phyloP scores from a whole-genome alignment of 2,329 filamentous ascomycete genomes.

The Onygenales sp. region DNA sequence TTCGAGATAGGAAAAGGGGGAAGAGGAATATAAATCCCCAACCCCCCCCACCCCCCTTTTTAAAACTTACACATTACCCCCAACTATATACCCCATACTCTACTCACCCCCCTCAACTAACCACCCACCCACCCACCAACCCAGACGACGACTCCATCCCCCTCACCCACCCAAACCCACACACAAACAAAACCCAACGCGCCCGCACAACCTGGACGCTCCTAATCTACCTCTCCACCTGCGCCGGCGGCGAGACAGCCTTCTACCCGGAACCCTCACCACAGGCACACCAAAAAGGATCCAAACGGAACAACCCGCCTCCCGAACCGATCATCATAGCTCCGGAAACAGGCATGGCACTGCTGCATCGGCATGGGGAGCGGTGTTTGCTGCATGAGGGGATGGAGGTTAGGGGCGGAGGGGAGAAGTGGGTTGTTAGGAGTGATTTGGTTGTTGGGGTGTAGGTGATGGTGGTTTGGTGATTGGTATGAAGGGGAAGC shows the following conservation, averaged over 20 bases:
- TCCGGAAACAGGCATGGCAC: slow-evolving; percentile 72
- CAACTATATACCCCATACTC: slow-evolving; percentile 75
- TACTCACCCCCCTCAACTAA: slow-evolving; percentile 47
- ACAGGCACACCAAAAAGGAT: slow-evolving; percentile 31
- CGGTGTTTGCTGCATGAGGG: slow-evolving; percentile 88
- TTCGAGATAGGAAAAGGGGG: not conserved
- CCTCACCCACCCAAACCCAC: slow-evolving; percentile 40
- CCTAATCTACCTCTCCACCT: slow-evolving; percentile 78
- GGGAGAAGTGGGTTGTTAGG: slow-evolving; percentile 85
- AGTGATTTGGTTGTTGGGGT: slow-evolving; percentile 56
- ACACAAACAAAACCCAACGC: slow-evolving; percentile 73
- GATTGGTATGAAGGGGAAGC: no score
- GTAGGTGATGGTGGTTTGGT: no score
- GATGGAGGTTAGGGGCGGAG: slow-evolving; percentile 57
- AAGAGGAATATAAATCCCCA: not conserved
- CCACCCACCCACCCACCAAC: slow-evolving; percentile 24
- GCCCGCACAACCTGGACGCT: slow-evolving; percentile 84
- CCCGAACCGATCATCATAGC: slow-evolving; percentile 60
- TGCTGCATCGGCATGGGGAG: slow-evolving; percentile 81
- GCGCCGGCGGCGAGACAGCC: slow-evolving; percentile 78
- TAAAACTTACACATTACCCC: not conserved
- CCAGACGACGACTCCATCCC: slow-evolving; percentile 80
- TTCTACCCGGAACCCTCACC: slow-evolving; percentile 64
- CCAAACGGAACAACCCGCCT: slow-evolving; percentile 22
- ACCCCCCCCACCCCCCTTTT: not conserved